Conservation (phyloP, 2,329 filamentous ascomycete genomes). For the Massarina eburnea region DNA sequence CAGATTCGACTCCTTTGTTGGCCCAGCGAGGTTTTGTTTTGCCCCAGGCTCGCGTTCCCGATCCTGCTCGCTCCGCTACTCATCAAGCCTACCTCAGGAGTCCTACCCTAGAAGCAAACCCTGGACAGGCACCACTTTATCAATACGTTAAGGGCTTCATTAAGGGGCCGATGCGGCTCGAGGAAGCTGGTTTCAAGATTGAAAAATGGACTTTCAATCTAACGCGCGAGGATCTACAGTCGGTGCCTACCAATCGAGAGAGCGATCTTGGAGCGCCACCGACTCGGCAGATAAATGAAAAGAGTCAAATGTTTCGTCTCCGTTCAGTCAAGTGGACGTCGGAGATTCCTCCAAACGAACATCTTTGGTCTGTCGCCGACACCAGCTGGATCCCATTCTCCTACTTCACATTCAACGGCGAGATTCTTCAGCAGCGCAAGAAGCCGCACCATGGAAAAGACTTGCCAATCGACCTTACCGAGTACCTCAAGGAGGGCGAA, state of each 20-base stretch:
- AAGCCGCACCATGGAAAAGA: slow-evolving; percentile 76
- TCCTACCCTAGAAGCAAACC: slow-evolving; percentile 47
- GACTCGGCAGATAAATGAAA: slow-evolving; percentile 47
- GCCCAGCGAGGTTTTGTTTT: slow-evolving; percentile 38
- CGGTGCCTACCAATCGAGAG: slow-evolving; percentile 40
- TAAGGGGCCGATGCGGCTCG: slow-evolving; percentile 48
- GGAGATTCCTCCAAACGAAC: slow-evolving; percentile 42
- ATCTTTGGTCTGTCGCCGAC: slow-evolving; percentile 64
- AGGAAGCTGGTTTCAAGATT: slow-evolving; percentile 41
- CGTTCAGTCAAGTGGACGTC: slow-evolving; percentile 60
- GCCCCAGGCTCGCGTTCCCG: slow-evolving; percentile 45
- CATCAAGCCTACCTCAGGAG: slow-evolving; percentile 62
- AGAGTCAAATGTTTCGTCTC: slow-evolving; percentile 66
- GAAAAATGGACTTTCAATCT: slow-evolving; percentile 53
- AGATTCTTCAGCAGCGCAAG: slow-evolving; percentile 58
- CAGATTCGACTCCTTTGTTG: slow-evolving; percentile 24
- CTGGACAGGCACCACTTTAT: slow-evolving; percentile 47
- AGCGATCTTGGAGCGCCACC: slow-evolving; percentile 26
- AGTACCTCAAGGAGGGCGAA: slow-evolving; percentile 56
- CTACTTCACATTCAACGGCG: slow-evolving; percentile 68
- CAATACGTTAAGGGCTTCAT: slow-evolving; percentile 59
- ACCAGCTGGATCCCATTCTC: slow-evolving; percentile 70
- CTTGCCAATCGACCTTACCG: slow-evolving; percentile 73
- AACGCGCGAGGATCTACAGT: slow-evolving; percentile 36
- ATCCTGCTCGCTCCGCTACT: slow-evolving; percentile 53